phyloP scores from a whole-genome alignment of 2,329 filamentous ascomycete species.

The Phaeophleospora eucalypticola region DNA sequence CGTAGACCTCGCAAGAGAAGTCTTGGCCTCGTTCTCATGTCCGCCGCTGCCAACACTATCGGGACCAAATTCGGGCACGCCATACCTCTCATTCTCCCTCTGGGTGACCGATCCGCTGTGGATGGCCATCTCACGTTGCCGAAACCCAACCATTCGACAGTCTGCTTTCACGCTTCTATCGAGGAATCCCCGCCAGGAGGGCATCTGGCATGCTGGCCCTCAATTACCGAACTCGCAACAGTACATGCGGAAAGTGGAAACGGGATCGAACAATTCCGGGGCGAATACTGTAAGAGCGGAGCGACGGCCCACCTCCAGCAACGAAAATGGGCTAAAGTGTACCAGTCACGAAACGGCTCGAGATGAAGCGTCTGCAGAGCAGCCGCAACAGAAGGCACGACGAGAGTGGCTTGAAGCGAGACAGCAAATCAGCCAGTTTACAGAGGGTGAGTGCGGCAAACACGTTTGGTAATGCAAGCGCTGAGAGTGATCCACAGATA shows the following conservation, averaged over 20 bases:
- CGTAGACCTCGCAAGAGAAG: conserved; percentile 31
- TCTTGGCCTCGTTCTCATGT: conserved; percentile 31
- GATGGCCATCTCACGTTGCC: conserved; percentile 33
- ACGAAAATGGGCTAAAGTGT: conserved; percentile 16
- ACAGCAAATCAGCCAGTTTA: conserved; percentile 14
- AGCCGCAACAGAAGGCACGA: neutral
- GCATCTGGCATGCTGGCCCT: conserved; percentile 33
- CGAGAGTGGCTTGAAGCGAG: conserved; percentile 16
- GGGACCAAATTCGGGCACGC: conserved; percentile 27
- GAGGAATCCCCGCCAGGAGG: conserved; percentile 32
- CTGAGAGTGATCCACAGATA: conserved; percentile 7
- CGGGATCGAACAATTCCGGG: conserved; percentile 11
- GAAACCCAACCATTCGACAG: conserved; percentile 30
- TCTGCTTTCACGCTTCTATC: conserved; percentile 31
- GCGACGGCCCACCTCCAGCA: conserved; percentile 11
- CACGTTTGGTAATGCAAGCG: neutral
- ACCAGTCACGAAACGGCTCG: conserved; percentile 19
- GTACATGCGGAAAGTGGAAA: conserved; percentile 22
- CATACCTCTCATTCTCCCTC: conserved; percentile 30
- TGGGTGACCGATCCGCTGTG: conserved; percentile 35
- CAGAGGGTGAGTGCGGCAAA: conserved; percentile 9
- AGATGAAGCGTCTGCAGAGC: conserved; percentile 7
- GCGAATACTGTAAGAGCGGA: conserved; percentile 20
- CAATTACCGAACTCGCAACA: conserved; percentile 25
- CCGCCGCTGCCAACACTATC: conserved; percentile 30